Evolutionary conservation across 2,329 filamentous ascomycete species (phyloP), one percentile per base, ranked within the genome.

Genomic region (Microdochium nivale): DNA sequence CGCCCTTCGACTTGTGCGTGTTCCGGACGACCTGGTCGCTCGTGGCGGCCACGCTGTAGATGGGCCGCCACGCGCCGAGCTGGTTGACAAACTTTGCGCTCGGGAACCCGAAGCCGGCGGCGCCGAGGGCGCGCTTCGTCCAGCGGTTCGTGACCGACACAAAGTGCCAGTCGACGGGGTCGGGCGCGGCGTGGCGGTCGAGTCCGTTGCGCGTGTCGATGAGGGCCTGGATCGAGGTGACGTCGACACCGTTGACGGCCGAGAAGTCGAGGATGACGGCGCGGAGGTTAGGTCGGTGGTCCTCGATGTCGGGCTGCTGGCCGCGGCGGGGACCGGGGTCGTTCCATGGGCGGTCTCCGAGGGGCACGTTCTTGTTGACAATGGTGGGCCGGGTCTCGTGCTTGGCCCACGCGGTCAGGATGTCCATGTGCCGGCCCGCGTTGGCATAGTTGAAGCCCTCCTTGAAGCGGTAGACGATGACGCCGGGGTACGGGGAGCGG

Each of bases 391-490:
- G 66, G 2, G 76, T 78, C 44, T 72, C 62, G 47, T 66, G 59
- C 52, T 74, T 74, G 43, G 80, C 69, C 47, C 67, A 65, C 21
- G 71, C 65, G 3, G 73, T 72, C 7, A 81, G 64, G 30, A 73
- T 68, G 57, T 78, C 76, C 51, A 79, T 68, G 54, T 79, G 75
- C 19, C 69, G 71, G 1, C 72, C 72, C 11, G 75, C 72, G 54
- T 81, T 80, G 55, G 74, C 71, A 61, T 80, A 81, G 62, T 78
- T 80, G 67, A 81, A 77, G 25, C 77, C 74, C 55, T 79, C 75
- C 1, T 70, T 70, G 56, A 80, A 79, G 14, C 75, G 73, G 62
- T 79, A 81, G 53, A 80, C 71, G 55, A 80, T 76, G 49, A 81
- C 70, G 32, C 78, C 78, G 1, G 77, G 77, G 54, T 77, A 72